These are phyloP conservation scores for Rhodotorula sp. DNA, from an alignment of 1,284 basidiomycete genomes.

Conservation along the genomic window DNA sequence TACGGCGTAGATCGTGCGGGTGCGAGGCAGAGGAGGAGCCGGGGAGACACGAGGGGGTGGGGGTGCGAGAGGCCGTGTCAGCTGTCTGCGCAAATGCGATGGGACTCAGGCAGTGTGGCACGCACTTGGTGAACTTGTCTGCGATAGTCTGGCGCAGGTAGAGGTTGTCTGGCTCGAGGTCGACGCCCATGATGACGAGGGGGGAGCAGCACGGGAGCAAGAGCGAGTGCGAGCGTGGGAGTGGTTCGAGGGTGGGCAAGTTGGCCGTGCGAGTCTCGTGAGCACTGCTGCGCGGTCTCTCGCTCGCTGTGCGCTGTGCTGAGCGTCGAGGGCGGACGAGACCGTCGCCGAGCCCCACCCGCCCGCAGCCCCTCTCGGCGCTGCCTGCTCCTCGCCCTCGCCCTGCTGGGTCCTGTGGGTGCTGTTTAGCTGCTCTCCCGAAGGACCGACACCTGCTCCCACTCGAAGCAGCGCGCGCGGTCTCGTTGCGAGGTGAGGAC, in stretches of 20 bases:
- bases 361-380: too few relatives aligned
- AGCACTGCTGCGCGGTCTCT: not conserved
- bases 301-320: not conserved
- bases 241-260: not conserved
- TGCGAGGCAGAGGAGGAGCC: slow-evolving; percentile 17
- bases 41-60: slow-evolving; percentile 8
- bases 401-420: too few relatives aligned
- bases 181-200: slow-evolving; percentile 7
- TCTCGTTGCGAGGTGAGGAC: not conserved
- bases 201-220: not conserved
- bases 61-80: slow-evolving; percentile 6
- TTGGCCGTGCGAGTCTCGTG: too few relatives aligned
- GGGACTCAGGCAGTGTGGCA: slow-evolving; percentile 23
- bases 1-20: not conserved
- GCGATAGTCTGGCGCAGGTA: slow-evolving; percentile 88
- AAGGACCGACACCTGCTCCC: too few relatives aligned
- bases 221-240: not conserved
- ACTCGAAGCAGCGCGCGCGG: not conserved
- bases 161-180: slow-evolving; percentile 59
- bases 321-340: too few relatives aligned
- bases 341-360: too few relatives aligned
- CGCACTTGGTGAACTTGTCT: slow-evolving; percentile 86
- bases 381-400: too few relatives aligned
- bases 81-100: not conserved
- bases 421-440: too few relatives aligned